Evolutionary conservation across 2,329 filamentous ascomycete species (phyloP).

Genomic region (Sporothrix sp.): DNA sequence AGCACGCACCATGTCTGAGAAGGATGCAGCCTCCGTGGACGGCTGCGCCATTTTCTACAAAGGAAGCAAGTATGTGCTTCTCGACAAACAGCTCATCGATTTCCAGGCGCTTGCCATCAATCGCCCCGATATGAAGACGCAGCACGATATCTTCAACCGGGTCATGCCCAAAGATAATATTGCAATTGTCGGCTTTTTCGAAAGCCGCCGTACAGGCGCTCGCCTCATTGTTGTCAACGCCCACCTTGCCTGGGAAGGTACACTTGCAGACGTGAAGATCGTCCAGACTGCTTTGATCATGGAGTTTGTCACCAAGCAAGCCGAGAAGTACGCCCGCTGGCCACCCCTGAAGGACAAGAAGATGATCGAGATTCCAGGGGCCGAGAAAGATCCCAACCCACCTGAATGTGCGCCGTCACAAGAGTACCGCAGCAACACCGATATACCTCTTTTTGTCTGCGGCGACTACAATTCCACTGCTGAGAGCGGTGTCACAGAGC

Average conservation of each 20-base stretch:
- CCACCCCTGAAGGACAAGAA: constrained; percentile 76
- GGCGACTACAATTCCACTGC: constrained; percentile 92
- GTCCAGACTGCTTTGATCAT: constrained; percentile 93
- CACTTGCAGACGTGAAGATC: constrained; percentile 85
- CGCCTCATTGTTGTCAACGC: constrained; percentile 88
- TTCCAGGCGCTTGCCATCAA: constrained; percentile 89
- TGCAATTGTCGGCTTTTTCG: constrained; percentile 81
- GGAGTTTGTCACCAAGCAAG: constrained; percentile 79
- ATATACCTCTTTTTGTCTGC: constrained; percentile 84
- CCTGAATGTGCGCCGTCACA: constrained; percentile 68
- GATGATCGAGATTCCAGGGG: constrained; percentile 35
- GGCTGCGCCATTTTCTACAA: constrained; percentile 94
- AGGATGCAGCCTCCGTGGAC: constrained; percentile 81
- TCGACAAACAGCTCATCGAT: constrained; percentile 91
- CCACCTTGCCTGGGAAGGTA: constrained; percentile 91
- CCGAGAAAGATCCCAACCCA: constrained; percentile 37
- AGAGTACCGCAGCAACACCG: constrained; percentile 75
- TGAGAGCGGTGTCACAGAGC: constrained; percentile 82
- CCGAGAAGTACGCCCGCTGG: constrained; percentile 74
- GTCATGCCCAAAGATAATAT: constrained; percentile 99
- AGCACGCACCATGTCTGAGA: constrained; percentile 83
- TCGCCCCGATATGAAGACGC: constrained; percentile 90
- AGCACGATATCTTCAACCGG: constrained; percentile 95
- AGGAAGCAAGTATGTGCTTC: constrained; percentile 73
- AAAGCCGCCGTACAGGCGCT: constrained; percentile 83